Base-by-base conservation (phyloP, 2,329 filamentous ascomycete genomes). In the Fusarium sp. region DNA sequence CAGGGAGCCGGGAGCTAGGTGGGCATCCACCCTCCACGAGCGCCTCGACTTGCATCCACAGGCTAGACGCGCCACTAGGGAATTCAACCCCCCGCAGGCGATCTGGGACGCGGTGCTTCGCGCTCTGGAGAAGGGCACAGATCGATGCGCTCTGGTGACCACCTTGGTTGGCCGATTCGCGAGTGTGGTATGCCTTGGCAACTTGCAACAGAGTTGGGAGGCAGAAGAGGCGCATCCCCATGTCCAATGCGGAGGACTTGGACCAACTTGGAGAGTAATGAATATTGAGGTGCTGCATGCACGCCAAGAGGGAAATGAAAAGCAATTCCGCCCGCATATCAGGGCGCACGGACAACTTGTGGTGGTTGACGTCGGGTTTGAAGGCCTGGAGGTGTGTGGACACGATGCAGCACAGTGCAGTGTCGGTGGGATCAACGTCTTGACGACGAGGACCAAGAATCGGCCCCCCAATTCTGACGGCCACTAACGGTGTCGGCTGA, bases 261-360 rank as follows among this genome's bases (percentile, higher is more conserved):
- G 47, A 62, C 50, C 59, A 56, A 47, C 61, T 63, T 58, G 62
- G 47, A 63, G 36, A 64, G 45, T 50, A 63, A 61, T 50, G 36
- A 47, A 52, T 52, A 67, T 62, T 59, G 57, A 35, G 59, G 66
- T 65, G 47, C 64, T 74, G 73, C 73, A 78, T 54, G 69, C 57
- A 69, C 73, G 74, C 73, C 54, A 78, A 75, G 74, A 69, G 42
- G 67, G 76, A 77, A 77, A 78, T 69, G 70, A 78, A 58, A 69
- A 66, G 57, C 61, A 66, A 71, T 77, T 70, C 71, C 66, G 59
- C 74, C 66, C 71, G 70, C 76, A 73, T 70, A 73, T 71, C 63
- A 68, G 52, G 36, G 65, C 38, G 68, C 72, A 74, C 70, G 58
- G 73, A 71, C 70, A 68, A 72, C 68, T 68, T 63, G 66, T 67